Evolutionary conservation across 129 eudicot genomes (phyloP).

Genomic region (Kitagawia praeruptora): DNA sequence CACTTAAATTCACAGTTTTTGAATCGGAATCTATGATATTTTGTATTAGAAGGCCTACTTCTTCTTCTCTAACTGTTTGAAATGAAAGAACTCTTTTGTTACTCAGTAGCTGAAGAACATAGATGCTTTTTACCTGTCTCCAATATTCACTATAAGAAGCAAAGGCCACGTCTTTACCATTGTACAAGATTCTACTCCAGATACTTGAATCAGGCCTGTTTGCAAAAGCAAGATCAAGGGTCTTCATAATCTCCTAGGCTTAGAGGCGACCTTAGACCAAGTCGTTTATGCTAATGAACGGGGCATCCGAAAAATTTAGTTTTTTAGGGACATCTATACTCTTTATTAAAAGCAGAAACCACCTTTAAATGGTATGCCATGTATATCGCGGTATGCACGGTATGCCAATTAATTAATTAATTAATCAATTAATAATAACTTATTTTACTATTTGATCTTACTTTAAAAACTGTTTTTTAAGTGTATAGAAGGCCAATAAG

Average conservation of each 20-base stretch:
- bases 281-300: no score
- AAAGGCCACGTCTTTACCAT: slow-evolving; percentile 1
- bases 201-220: slow-evolving; percentile 6
- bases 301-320: no score
- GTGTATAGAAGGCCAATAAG: no score
- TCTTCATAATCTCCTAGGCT: slow-evolving; percentile 8
- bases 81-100: slow-evolving; percentile 5
- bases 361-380: no score
- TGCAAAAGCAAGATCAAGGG: slow-evolving; percentile 13
- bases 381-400: no score
- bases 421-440: no score
- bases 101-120: slow-evolving; percentile 11
- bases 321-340: no score
- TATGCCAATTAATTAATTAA: no score
- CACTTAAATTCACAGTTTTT: not conserved
- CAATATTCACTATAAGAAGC: slow-evolving; percentile 14
- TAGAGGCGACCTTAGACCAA: no score
- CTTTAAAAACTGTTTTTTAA: no score
- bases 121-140: slow-evolving; percentile 11
- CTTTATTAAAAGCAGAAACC: no score
- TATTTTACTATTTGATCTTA: no score
- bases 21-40: not conserved
- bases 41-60: slow-evolving; percentile 1
- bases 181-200: not conserved
- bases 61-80: slow-evolving; percentile 12